Evolutionary conservation across 257 asterid species (phyloP), one percentile per base, ranked within the genome.

Genomic region (Lavandula angustifolia): DNA sequence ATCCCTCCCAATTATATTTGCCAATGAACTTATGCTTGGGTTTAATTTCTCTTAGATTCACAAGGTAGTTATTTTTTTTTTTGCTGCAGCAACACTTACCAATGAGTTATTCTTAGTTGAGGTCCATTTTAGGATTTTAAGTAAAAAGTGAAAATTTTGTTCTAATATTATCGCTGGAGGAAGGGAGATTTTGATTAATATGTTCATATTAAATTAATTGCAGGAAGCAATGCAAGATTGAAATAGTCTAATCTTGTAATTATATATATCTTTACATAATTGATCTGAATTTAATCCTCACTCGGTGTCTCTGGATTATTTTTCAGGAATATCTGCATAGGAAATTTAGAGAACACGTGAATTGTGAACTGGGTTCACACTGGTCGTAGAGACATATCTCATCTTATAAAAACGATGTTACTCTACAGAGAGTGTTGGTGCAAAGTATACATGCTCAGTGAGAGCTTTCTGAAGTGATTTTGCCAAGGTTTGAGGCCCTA

Each of bases 311-410:
- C n/a, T n/a, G 35, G 41, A 37, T 73, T 57, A 54, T 60, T 53
- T 43, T 43, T 7, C 91, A 88, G 96, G 94, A 67, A 81, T 85
- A 73, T 87, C 91, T 78, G 84, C 94, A 11, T 81, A 85, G 89
- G 76, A 70, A 71, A 69, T 43, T 44, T 61, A 43, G 77, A 70
- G 76, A 76, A 65, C 57, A 66, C 31, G 54, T 37, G 42, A 37
- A 29, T 3, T 29, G 59, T 29, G 41, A 29, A 53, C 74, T 79
- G 57, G 71, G 63, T 62, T 54, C 66, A 18, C 72, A 67, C 66
- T 75, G 80, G 73, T 69, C 66, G 59, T 70, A 66, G 72, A 63
- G 73, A 71, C 69, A 78, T 60, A 73, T 68, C 69, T 77, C 82
- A 72, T 75, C 72, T 71, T 68, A 71, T 51, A 65, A 33, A 76